Evolutionary conservation across 257 asterid genomes (phyloP).

Genomic region (Lantana camara): DNA sequence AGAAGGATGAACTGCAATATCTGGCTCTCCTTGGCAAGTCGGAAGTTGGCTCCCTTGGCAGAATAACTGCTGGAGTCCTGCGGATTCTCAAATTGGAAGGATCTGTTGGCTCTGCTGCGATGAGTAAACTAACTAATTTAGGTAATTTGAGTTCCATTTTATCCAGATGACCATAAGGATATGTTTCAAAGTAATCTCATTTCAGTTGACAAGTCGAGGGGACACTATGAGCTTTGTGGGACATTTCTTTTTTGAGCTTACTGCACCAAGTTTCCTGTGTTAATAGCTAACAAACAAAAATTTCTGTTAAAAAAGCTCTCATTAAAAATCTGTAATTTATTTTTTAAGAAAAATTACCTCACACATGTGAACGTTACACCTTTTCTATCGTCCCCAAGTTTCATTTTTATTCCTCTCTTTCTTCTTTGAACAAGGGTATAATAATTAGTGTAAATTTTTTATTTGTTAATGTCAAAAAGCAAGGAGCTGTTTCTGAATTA

Average conservation of each 20-base stretch:
- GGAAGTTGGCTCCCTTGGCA: constrained; percentile 89
- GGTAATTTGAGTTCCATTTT: constrained; percentile 47
- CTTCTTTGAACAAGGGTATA: too few species aligned
- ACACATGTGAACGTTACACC: too few species aligned
- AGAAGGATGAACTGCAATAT: constrained; percentile 81
- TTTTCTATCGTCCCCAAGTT: too few species aligned
- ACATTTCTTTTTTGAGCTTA: neutral
- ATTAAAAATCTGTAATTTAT: too few species aligned
- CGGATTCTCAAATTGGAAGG: constrained; percentile 90
- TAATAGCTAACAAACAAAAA: too few species aligned
- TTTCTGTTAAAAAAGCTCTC: too few species aligned
- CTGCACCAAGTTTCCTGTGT: too few species aligned
- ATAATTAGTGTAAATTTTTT: too few species aligned
- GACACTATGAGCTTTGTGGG: neutral
- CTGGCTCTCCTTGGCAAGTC: constrained; percentile 71
- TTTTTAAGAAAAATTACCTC: too few species aligned
- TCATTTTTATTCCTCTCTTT: too few species aligned
- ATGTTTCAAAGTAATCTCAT: neutral
- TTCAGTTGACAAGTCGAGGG: neutral
- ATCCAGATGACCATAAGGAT: neutral
- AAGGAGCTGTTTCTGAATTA: too few species aligned
- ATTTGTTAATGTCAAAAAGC: too few species aligned
- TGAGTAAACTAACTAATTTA: constrained; percentile 81
- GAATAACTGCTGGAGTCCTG: constrained; percentile 87
- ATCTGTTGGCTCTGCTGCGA: constrained; percentile 78